phyloP scores from a whole-genome alignment of 306 rosid genomes.

The Prinsepia uniflora region DNA sequence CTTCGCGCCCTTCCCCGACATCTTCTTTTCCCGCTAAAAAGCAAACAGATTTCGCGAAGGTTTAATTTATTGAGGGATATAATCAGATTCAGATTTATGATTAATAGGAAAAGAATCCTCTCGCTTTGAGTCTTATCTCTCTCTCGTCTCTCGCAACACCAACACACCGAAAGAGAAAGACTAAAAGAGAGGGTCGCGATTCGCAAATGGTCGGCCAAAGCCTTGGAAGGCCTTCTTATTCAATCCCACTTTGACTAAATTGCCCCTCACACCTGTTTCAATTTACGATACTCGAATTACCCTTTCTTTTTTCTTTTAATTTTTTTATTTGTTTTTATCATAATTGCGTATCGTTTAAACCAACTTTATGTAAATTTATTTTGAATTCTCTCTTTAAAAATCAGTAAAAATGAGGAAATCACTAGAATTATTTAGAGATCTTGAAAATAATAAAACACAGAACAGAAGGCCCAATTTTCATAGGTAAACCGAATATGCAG shows the following conservation, averaged over 20 bases:
- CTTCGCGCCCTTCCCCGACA: conserved; percentile 87
- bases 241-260: neutral
- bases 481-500: conserved; percentile 16
- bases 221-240: neutral
- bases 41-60: neutral
- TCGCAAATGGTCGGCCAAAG: neutral
- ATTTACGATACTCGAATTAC: neutral
- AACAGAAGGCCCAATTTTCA: neutral
- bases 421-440: too few species aligned
- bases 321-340: neutral
- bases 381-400: neutral
- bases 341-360: neutral
- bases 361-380: neutral
- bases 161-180: neutral
- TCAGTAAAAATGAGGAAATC: too few species aligned
- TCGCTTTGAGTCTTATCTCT: neutral
- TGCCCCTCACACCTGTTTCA: conserved; percentile 2
- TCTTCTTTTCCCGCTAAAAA: conserved; percentile 49
- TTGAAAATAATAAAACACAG: too few species aligned
- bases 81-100: neutral
- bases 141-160: neutral
- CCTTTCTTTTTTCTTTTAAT: neutral
- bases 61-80: neutral
- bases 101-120: neutral
- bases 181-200: neutral